phyloP scores from a whole-genome alignment of 2,329 filamentous ascomycete species.

The Fusarium metavorans region DNA sequence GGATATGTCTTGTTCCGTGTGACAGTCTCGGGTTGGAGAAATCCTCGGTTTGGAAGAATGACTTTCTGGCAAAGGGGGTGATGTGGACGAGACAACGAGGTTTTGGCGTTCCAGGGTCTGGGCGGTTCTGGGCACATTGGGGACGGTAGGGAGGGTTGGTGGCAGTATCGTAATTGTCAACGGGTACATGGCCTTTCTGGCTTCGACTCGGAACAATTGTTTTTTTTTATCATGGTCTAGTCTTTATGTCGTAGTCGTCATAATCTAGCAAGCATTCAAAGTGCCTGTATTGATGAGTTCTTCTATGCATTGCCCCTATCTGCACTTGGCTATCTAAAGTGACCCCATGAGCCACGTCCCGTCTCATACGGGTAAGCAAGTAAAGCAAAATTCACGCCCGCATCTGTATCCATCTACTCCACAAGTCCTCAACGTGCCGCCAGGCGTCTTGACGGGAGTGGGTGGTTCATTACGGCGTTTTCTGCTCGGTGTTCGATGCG shows the following conservation, averaged over 20 bases:
- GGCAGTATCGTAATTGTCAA: constrained; percentile 38
- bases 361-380: constrained; percentile 54
- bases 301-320: neutral
- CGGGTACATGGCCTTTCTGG: constrained; percentile 28
- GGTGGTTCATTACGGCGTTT: constrained; percentile 31
- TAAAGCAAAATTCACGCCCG: constrained; percentile 70
- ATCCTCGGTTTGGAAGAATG: constrained; percentile 1
- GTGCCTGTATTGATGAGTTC: constrained; percentile 22
- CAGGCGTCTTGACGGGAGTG: constrained; percentile 58
- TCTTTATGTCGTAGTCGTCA: constrained; percentile 43
- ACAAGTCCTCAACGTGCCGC: constrained; percentile 63
- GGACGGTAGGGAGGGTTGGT: constrained; percentile 35
- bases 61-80: constrained; percentile 10
- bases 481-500: constrained; percentile 44
- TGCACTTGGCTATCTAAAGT: neutral
- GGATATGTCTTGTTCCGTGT: constrained; percentile 3
- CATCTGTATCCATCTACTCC: constrained; percentile 68
- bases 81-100: constrained; percentile 36
- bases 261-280: constrained; percentile 37
- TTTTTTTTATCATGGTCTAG: constrained; percentile 31
- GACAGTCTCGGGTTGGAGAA: constrained; percentile 14
- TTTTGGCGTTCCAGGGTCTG: constrained; percentile 44
- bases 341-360: neutral
- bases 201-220: constrained; percentile 26
- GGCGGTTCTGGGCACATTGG: constrained; percentile 33